These are phyloP conservation scores for Citrus cavaleriei DNA, from an alignment of 345 rosid genomes.

Conservation along the genomic window DNA sequence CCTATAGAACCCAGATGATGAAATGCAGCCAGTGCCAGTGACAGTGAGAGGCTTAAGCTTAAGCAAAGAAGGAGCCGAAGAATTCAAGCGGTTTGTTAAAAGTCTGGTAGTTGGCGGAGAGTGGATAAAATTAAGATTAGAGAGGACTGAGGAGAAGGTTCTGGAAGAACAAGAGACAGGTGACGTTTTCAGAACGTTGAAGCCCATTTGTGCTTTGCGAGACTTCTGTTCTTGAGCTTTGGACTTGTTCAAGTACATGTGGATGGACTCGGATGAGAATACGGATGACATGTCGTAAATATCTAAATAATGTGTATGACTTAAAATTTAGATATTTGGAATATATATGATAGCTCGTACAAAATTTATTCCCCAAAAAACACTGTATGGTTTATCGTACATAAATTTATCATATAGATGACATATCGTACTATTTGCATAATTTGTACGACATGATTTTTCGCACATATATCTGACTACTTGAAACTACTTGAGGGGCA, in stretches of 20 bases:
- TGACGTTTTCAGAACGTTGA: slow-evolving; percentile 29
- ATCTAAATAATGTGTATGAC: too few species aligned
- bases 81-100: background rate
- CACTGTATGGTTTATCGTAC: too few species aligned
- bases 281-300: too few species aligned
- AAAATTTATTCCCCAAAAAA: rapidly evolving
- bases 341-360: too few species aligned
- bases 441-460: too few species aligned
- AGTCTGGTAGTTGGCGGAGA: background rate
- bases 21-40: background rate
- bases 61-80: background rate
- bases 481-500: background rate
- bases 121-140: background rate
- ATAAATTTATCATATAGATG: too few species aligned
- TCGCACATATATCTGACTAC: too few species aligned
- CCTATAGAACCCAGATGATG: slow-evolving; percentile 19
- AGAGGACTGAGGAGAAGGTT: slow-evolving; percentile 1
- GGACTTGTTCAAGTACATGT: background rate
- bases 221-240: background rate
- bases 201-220: slow-evolving; percentile 29
- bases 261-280: too few species aligned
- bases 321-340: too few species aligned
- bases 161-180: slow-evolving; percentile 26
- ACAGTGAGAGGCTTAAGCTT: slow-evolving; percentile 8
- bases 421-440: too few species aligned